Conservation (phyloP, 2,329 filamentous ascomycete species). For the Magnaporthiopsis incrustans region DNA sequence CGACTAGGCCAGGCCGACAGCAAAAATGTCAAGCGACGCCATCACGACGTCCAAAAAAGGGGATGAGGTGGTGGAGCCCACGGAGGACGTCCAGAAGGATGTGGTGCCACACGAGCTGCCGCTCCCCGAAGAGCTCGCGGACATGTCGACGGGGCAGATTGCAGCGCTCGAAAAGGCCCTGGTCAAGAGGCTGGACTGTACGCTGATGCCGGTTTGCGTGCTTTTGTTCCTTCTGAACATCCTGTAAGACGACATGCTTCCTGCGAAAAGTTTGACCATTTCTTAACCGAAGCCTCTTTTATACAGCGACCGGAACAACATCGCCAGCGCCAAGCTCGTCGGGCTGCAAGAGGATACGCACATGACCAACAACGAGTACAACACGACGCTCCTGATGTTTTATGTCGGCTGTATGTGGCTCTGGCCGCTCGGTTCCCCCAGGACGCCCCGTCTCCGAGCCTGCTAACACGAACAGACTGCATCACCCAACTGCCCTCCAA, state of each 20-base stretch:
- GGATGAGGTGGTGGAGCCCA: slow-evolving; percentile 31
- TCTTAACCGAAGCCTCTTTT: no score
- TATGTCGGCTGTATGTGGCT: slow-evolving; percentile 1
- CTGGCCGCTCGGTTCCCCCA: no score
- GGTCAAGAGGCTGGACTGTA: slow-evolving; percentile 10
- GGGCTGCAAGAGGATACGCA: slow-evolving; percentile 9
- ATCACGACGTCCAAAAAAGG: slow-evolving; percentile 40
- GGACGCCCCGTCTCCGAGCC: no score
- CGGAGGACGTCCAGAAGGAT: slow-evolving; percentile 12
- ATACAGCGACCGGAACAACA: slow-evolving; percentile 12
- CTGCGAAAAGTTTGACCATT: no score
- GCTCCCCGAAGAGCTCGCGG: slow-evolving; percentile 2
- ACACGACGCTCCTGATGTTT: slow-evolving; percentile 10
- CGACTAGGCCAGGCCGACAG: no score
- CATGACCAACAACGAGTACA: slow-evolving; percentile 9
- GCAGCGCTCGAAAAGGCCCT: slow-evolving; percentile 5
- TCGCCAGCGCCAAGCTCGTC: slow-evolving; percentile 13
- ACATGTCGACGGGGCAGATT: slow-evolving; percentile 1
- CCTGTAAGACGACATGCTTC: slow-evolving; percentile 5
- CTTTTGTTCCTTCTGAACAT: slow-evolving; percentile 13
- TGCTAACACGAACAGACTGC: neutral
- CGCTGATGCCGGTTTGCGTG: slow-evolving; percentile 13
- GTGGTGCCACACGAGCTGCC: slow-evolving; percentile 6
- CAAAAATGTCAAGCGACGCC: neutral
- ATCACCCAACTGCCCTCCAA: slow-evolving; percentile 14